phyloP scores from a whole-genome alignment of 306 rosid genomes.

The Styphnolobium japonicum region DNA sequence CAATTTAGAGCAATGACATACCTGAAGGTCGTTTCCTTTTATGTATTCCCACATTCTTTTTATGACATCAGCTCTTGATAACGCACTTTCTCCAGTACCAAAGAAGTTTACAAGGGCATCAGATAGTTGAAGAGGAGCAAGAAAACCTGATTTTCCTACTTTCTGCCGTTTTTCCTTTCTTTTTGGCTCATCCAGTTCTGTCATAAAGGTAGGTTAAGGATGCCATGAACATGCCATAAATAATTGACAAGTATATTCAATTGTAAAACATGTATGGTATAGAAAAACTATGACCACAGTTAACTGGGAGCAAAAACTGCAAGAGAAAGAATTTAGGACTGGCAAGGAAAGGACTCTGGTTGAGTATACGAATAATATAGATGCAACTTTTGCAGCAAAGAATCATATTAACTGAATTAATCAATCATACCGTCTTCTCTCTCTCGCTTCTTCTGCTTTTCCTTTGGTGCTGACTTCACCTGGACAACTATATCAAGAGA shows the following conservation, averaged over 20 bases:
- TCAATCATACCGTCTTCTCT: constrained; percentile 53
- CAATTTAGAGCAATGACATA: constrained; percentile 35
- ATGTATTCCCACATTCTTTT: constrained; percentile 84
- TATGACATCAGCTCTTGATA: constrained; percentile 57
- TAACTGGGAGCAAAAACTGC: background rate
- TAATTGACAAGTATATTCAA: constrained; percentile 20
- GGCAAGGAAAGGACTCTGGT: constrained; percentile 9
- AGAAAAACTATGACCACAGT: constrained; percentile 11
- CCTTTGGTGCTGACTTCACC: constrained; percentile 51
- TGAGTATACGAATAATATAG: background rate
- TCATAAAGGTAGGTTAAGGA: constrained; percentile 10
- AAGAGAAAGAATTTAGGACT: background rate
- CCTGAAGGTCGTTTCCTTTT: constrained; percentile 78
- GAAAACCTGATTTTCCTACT: constrained; percentile 67
- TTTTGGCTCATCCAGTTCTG: constrained; percentile 52
- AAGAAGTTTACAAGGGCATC: constrained; percentile 68
- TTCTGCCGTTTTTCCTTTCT: constrained; percentile 64
- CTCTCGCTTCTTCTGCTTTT: constrained; percentile 51
- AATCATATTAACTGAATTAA: background rate
- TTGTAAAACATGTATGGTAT: background rate
- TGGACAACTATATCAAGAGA: constrained; percentile 53
- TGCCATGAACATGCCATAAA: background rate
- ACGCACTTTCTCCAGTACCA: constrained; percentile 68
- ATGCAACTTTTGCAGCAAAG: background rate
- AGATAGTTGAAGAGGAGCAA: constrained; percentile 74